phyloP scores from a whole-genome alignment of 257 asterid genomes.

The Handroanthus guayacan region DNA sequence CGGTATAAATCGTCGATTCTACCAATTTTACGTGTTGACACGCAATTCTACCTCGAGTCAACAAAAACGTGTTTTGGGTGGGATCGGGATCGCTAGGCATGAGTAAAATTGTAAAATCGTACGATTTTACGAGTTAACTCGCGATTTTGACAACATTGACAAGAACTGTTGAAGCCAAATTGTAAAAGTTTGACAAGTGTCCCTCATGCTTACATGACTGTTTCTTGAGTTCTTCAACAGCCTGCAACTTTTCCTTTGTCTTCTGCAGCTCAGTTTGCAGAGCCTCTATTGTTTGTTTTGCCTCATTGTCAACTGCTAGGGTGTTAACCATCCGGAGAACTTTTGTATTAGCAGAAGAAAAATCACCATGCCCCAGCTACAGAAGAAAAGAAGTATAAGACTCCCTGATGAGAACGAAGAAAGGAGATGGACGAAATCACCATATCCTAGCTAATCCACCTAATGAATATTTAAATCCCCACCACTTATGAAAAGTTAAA shows the following conservation, averaged over 20 bases:
- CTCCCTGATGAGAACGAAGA: slow-evolving; percentile 20
- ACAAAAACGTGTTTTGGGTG: no score
- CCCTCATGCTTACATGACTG: slow-evolving; percentile 71
- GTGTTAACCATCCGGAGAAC: slow-evolving; percentile 96
- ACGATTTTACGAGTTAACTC: no score
- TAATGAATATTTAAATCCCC: slow-evolving; percentile 19
- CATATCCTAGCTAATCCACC: neutral
- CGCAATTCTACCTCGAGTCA: no score
- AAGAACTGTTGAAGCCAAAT: slow-evolving; percentile 18
- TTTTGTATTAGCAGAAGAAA: slow-evolving; percentile 90
- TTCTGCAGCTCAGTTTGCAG: slow-evolving; percentile 92
- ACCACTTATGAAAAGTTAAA: slow-evolving; percentile 25
- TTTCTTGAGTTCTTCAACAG: slow-evolving; percentile 90
- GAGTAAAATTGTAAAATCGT: no score
- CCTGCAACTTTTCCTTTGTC: slow-evolving; percentile 89
- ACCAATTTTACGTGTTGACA: no score
- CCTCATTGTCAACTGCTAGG: slow-evolving; percentile 88
- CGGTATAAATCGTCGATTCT: no score
- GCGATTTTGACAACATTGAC: no score
- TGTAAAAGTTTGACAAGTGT: slow-evolving; percentile 19
- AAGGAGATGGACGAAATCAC: neutral
- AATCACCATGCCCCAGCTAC: slow-evolving; percentile 97
- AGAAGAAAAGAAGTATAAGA: slow-evolving; percentile 39
- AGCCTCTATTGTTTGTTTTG: slow-evolving; percentile 94
- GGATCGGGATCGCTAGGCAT: no score